Evolutionary conservation across 108 stramenopile species (phyloP).

Genomic region (Mediolabrus comicus): DNA sequence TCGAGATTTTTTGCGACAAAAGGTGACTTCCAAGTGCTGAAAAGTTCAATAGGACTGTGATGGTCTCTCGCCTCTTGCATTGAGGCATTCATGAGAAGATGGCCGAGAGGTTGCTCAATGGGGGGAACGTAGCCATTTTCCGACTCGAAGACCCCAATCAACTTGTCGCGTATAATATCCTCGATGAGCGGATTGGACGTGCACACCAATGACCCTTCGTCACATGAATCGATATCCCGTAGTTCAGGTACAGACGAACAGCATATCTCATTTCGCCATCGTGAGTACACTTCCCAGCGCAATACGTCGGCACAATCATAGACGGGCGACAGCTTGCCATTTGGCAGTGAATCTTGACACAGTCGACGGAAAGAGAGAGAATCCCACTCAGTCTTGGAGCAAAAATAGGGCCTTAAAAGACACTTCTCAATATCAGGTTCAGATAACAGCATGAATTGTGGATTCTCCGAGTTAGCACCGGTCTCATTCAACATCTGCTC

Average conservation of each 20-base stretch:
- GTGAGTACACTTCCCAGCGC: constrained; percentile 34
- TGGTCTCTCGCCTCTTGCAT: constrained; percentile 33
- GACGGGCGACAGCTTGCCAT: constrained; percentile 24
- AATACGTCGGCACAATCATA: constrained; percentile 42
- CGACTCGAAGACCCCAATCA: constrained; percentile 29
- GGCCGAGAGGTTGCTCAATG: constrained; percentile 10
- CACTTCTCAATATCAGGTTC: constrained; percentile 59
- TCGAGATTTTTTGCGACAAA: background rate
- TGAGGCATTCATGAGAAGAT: constrained; percentile 33
- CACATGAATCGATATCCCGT: constrained; percentile 34
- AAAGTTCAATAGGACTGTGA: constrained; percentile 31
- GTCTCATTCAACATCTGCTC: constrained; percentile 2
- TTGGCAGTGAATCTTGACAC: constrained; percentile 40
- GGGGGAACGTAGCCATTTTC: constrained; percentile 40
- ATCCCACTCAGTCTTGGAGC: constrained; percentile 56
- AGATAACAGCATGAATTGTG: constrained; percentile 29
- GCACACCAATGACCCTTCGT: constrained; percentile 13
- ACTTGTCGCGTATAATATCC: constrained; percentile 32
- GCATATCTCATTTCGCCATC: constrained; percentile 37
- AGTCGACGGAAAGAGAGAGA: constrained; percentile 56
- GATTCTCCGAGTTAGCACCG: background rate
- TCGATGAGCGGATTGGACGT: constrained; percentile 31
- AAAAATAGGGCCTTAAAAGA: constrained; percentile 66
- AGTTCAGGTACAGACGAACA: constrained; percentile 40
- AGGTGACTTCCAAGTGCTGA: constrained; percentile 30